Conservation (phyloP, 78 protist species). For the Anaeramoeba flamelloides region DNA sequence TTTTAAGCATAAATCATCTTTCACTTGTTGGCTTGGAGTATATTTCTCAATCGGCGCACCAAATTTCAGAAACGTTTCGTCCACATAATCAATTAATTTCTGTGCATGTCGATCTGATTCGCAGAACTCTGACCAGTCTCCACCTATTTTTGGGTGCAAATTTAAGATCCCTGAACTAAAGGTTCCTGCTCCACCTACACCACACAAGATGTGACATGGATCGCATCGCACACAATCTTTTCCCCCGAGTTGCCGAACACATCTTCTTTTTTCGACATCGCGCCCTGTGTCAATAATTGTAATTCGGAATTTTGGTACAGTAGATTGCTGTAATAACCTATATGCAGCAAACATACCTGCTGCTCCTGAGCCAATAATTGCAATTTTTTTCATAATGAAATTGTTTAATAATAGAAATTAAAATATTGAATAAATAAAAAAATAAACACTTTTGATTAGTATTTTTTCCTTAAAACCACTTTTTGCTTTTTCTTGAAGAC, state of each 20-base stretch:
- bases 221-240: background rate
- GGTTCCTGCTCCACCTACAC: constrained; percentile 1
- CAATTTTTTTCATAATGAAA: too few relatives aligned
- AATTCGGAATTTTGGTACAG: background rate
- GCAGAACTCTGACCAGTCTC: background rate
- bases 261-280: background rate
- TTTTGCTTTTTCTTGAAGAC: too few relatives aligned
- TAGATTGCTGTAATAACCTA: background rate
- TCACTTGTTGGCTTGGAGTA: background rate
- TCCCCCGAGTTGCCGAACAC: background rate
- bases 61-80: background rate
- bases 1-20: background rate
- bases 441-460: too few relatives aligned
- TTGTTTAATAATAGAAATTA: too few relatives aligned
- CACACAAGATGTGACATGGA: background rate
- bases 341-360: background rate
- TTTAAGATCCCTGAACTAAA: background rate
- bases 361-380: background rate
- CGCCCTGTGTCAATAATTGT: background rate
- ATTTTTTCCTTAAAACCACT: too few relatives aligned
- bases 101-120: background rate
- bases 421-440: too few relatives aligned
- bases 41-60: background rate
- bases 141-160: background rate
- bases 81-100: background rate